Percentiles rank a stretch among this genome's conserved stretches.
phyloP scores from a whole-genome alignment of 116 monocot genomes.

The Dioscorea cayenensis region DNA sequence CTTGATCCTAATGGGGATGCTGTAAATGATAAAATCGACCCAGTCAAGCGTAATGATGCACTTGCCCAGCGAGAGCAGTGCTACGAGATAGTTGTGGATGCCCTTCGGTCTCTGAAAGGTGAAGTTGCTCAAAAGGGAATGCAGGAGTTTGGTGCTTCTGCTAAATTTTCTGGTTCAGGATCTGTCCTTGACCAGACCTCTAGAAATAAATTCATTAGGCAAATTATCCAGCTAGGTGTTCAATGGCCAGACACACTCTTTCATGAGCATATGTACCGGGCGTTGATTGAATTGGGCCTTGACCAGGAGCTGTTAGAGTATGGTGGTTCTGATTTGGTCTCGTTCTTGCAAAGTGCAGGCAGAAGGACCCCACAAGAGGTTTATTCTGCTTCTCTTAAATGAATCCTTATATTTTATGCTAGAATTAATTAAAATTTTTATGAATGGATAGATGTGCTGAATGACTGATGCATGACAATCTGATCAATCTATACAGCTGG shows the following conservation, averaged over 20 bases:
- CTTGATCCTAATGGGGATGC: constrained; percentile 60
- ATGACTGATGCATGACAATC: neutral
- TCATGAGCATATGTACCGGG: constrained; percentile 79
- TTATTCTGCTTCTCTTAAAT: constrained; percentile 11
- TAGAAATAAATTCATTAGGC: constrained; percentile 57
- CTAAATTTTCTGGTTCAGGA: constrained; percentile 26
- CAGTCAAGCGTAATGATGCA: constrained; percentile 28
- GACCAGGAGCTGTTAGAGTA: constrained; percentile 88
- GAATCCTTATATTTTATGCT: neutral
- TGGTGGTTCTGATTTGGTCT: constrained; percentile 93
- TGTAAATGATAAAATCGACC: constrained; percentile 51
- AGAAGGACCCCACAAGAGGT: constrained; percentile 60
- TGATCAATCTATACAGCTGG: no score
- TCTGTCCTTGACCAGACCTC: constrained; percentile 56
- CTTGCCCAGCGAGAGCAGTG: constrained; percentile 59
- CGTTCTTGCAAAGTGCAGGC: constrained; percentile 91
- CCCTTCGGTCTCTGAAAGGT: constrained; percentile 63
- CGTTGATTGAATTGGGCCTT: constrained; percentile 79
- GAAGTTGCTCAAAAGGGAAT: constrained; percentile 27
- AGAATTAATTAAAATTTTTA: no score
- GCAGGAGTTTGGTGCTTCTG: constrained; percentile 25
- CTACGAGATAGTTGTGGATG: constrained; percentile 74
- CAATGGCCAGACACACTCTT: constrained; percentile 79
- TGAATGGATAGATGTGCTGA: neutral
- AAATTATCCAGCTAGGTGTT: constrained; percentile 87